Evolutionary conservation across 1,284 basidiomycete genomes (phyloP).

Genomic region (Ceratobasidium sp.): DNA sequence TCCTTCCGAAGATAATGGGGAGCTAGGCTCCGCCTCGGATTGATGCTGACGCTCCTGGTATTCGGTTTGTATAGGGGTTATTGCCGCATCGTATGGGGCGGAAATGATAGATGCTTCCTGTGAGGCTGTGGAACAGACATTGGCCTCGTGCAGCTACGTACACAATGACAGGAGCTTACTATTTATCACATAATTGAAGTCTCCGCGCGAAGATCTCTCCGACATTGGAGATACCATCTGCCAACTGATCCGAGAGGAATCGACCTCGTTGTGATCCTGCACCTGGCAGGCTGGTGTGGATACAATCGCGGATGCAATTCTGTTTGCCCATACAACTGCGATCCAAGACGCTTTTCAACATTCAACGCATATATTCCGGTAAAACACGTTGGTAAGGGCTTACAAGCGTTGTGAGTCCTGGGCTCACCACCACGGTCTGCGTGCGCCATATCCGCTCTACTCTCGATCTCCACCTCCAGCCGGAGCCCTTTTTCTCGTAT

Average conservation of each 20-base stretch:
- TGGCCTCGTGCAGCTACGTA: background rate
- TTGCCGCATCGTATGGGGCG: background rate
- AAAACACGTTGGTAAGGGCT: background rate
- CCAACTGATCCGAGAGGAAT: conserved; percentile 9
- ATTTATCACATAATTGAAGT: conserved; percentile 18
- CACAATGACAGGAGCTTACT: conserved; percentile 1
- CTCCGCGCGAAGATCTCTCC: background rate
- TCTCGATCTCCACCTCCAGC: background rate
- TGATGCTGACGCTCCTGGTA: background rate
- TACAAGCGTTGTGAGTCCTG: conserved; percentile 19
- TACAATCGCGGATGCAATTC: conserved; percentile 17
- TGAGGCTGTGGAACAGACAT: background rate
- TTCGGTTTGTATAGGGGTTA: background rate
- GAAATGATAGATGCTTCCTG: background rate
- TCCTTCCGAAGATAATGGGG: conserved; percentile 19
- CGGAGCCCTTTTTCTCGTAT: background rate
- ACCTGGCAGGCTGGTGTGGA: conserved; percentile 4
- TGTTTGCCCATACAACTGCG: conserved; percentile 17
- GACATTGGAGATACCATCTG: conserved; percentile 3
- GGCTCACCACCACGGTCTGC: conserved; percentile 14
- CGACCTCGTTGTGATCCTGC: conserved; percentile 28
- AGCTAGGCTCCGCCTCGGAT: background rate
- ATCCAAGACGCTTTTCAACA: conserved; percentile 23
- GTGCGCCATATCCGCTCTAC: background rate
- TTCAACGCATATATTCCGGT: conserved; percentile 2